These are phyloP conservation scores for Chlorella variabilis DNA, from an alignment of 163 green algal species.

Conservation along the genomic window DNA sequence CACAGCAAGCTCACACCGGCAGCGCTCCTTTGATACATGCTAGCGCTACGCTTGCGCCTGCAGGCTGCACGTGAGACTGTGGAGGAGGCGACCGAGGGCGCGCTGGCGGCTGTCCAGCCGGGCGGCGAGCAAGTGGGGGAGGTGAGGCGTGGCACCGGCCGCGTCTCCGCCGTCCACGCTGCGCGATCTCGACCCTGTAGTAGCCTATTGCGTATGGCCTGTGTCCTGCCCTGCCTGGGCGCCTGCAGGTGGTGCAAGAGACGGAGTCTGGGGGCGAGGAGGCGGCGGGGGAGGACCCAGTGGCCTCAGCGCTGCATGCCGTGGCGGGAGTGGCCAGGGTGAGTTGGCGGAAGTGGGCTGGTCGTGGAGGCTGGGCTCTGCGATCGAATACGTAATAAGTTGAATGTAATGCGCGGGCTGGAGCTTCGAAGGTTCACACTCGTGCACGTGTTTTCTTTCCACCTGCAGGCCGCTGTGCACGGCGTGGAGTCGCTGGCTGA, in stretches of 20 bases:
- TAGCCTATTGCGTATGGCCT: too few relatives aligned
- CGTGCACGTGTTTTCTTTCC: too few relatives aligned
- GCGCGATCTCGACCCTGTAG: too few relatives aligned
- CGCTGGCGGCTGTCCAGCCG: conserved; percentile 13
- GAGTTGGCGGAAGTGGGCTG: background rate
- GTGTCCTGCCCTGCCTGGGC: too few relatives aligned
- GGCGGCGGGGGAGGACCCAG: background rate
- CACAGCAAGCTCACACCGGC: too few relatives aligned
- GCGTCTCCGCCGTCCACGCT: too few relatives aligned
- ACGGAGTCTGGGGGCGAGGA: conserved; percentile 7
- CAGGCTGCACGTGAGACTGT: background rate
- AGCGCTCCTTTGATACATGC: too few relatives aligned
- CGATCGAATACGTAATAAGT: too few relatives aligned
- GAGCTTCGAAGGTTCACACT: too few relatives aligned
- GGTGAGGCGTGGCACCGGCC: background rate
- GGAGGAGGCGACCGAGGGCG: background rate
- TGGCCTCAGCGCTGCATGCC: background rate
- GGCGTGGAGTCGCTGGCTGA: background rate
- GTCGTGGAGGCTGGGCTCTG: too few relatives aligned
- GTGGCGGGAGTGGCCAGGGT: background rate
- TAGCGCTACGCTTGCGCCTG: too few relatives aligned
- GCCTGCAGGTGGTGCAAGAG: conserved; percentile 28
- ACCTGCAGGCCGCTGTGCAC: too few relatives aligned
- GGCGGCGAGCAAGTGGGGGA: conserved; percentile 22
- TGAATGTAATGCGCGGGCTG: conserved; percentile 6